Conservation (phyloP, 2,329 filamentous ascomycete genomes). For the Colletotrichum musae region DNA sequence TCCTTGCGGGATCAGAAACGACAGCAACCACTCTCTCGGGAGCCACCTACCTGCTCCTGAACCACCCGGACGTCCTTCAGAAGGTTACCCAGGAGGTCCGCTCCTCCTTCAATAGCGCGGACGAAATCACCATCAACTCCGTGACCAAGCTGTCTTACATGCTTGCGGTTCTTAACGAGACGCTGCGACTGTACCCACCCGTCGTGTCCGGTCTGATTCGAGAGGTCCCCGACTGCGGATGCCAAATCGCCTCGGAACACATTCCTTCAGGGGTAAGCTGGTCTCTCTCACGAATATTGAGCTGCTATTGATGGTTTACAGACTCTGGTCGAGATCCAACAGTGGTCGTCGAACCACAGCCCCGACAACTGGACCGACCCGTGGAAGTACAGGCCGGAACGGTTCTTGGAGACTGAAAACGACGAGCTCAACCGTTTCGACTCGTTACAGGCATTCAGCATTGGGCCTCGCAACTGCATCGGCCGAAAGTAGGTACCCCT, state of each 20-base stretch:
- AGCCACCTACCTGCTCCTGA: conserved; percentile 55
- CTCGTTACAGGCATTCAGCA: conserved; percentile 19
- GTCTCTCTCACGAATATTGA: accelerated
- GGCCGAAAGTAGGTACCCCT: conserved; percentile 24
- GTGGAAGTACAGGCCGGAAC: conserved; percentile 29
- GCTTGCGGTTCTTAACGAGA: conserved; percentile 58
- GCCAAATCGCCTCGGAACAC: conserved; percentile 47
- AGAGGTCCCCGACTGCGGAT: conserved; percentile 49
- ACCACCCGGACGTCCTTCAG: conserved; percentile 47
- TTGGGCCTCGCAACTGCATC: conserved; percentile 35
- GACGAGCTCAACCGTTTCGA: conserved; percentile 6
- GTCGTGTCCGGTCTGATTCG: conserved; percentile 45
- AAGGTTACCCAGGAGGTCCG: conserved; percentile 57
- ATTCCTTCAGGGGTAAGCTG: conserved; percentile 48
- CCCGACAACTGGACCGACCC: neutral
- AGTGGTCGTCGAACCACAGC: neutral
- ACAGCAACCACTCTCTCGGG: conserved; percentile 60
- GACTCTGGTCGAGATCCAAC: conserved; percentile 16
- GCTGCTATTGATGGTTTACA: neutral
- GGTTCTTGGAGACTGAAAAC: conserved; percentile 6
- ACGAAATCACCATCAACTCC: conserved; percentile 55
- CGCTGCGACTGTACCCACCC: conserved; percentile 55
- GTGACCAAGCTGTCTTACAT: conserved; percentile 54
- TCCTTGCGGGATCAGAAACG: conserved; percentile 60
- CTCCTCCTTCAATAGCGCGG: conserved; percentile 49